Evolutionary conservation across 2,329 filamentous ascomycete genomes (phyloP), one percentile per base, ranked within the genome.

Genomic region (Pleomassaria siparia): DNA sequence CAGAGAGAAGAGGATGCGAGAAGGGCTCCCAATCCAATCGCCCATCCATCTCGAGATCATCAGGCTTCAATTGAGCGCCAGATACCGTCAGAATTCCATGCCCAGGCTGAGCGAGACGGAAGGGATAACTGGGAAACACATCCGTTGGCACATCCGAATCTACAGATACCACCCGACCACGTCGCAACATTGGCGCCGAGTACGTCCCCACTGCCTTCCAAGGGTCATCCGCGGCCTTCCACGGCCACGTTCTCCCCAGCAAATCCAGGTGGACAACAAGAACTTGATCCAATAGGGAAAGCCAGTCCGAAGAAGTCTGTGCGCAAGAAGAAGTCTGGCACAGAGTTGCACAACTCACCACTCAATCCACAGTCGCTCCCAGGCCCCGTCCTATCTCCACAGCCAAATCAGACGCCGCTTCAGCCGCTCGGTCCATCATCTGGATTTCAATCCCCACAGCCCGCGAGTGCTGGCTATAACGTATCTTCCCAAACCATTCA

Each of bases 401-500:
- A 46, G 29, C 55, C 51, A 26, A 44, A 24, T 21, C 51, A 37
- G 24, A n/a, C 41, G 4, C 53, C 51, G 2, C 44, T 44, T 12
- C 64, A 62, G 28, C 51, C 60, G 13, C 55, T 50, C 10, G 56
- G 49, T 22, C 54, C 56, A 18, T 50, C 56, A 8, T 45, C 58
- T 8, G 39, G 43, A 40, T 54, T 59, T 39, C 60, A 63, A 21
- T 60, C 57, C 16, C 55, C 57, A 12, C 61, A 61, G 30, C 58
- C 62, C 32, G 46, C 62, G 4, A 64, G 57, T 28, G 46, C 63
- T 30, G 51, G 37, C 11, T 70, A 69, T 54, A 67, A 58, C 35
- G 63, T 49, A 15, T 44, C 65, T 37, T 56, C 60, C n/a, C 54
- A 69, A n/a, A 62, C 70, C 13, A 47, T 62, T 25, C 69, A 71